Base-by-base conservation (phyloP, 306 rosid species). In the Amphicarpaea edgeworthii region DNA sequence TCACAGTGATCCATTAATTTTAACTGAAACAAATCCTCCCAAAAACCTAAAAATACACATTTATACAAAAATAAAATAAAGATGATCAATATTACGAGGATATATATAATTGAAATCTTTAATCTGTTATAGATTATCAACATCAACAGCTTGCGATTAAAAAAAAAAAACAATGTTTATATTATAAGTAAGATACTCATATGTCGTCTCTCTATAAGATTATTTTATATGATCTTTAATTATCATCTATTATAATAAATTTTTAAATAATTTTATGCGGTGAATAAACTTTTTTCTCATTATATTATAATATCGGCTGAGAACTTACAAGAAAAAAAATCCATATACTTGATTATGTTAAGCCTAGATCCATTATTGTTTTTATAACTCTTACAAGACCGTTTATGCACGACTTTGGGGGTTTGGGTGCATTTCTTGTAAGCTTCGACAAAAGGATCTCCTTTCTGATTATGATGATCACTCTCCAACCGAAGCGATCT, bases 371-470 rank as follows among this genome's bases (percentile, higher is more conserved):
- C 37, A 45, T 15, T 59, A 45, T 15, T 59, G 23, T 41, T 46
- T 50, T 17, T 75, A 11, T 51, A 51, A 7, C 5, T 15, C 7
- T 23, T 21, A 19, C 23, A 8, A 5, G 53, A 11, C 26, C 17
- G 23, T 1, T 49, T 43, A 14, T 8, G 71, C 38, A 2, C 46
- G 2, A 24, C 4, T 20, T 37, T 38, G 47, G 86, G 84, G 68
- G 41, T 79, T 47, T 58, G 9, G 1, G 84, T 85, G 73, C 89
- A 89, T 55, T 68, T 85, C 66, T 47, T 74, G 50, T 68, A 83
- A 69, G 93, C 91, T 34, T 79, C 65, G 1, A 73, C 21, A 61
- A 89, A 89, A 26, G 90, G 91, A 61, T 86, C 90, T 8, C 24
- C 83, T 37, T 54, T 75, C 42, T 82, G 60, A n/a, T n/a, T n/a